A percentile compares a stretch with the other conserved stretches of the same genome.
Evolutionary conservation across 805 yeast species (phyloP).

Genomic region (Candida cerambycidarum): DNA sequence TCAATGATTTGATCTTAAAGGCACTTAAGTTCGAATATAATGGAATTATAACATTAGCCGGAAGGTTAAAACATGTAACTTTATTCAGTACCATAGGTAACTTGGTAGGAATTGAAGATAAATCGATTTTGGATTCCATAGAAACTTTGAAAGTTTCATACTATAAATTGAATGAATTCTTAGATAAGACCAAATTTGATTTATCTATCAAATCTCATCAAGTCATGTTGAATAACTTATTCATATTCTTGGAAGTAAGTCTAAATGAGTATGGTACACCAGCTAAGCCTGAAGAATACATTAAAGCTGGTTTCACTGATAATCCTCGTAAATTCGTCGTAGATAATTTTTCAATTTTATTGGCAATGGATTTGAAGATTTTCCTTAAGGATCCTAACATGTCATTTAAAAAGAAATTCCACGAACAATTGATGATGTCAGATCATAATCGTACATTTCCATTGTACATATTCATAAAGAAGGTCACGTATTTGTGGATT

Average conservation of each 20-base stretch:
- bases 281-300: conserved; percentile 44
- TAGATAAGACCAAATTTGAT: conserved; percentile 36
- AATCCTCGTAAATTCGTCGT: conserved; percentile 44
- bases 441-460: conserved; percentile 52
- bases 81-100: conserved; percentile 46
- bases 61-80: conserved; percentile 47
- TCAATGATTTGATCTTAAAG: conserved; percentile 44
- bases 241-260: conserved; percentile 38
- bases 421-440: conserved; percentile 66
- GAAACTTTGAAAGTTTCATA: conserved; percentile 32
- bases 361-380: conserved; percentile 52
- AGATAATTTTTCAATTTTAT: conserved; percentile 47
- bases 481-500: conserved; percentile 38
- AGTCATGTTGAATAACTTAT: conserved; percentile 39
- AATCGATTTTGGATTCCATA: conserved; percentile 29
- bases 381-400: conserved; percentile 58
- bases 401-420: conserved; percentile 59
- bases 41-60: conserved; percentile 44
- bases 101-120: conserved; percentile 40
- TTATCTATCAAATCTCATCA: conserved; percentile 39
- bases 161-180: conserved; percentile 35
- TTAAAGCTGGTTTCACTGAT: conserved; percentile 47
- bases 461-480: conserved; percentile 38
- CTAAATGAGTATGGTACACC: conserved; percentile 43
- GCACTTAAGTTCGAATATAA: conserved; percentile 43